A percentile compares a stretch with the other conserved stretches of the same genome.
phyloP scores from a whole-genome alignment of 2,329 filamentous ascomycete genomes.

The Alternaria postmessia region DNA sequence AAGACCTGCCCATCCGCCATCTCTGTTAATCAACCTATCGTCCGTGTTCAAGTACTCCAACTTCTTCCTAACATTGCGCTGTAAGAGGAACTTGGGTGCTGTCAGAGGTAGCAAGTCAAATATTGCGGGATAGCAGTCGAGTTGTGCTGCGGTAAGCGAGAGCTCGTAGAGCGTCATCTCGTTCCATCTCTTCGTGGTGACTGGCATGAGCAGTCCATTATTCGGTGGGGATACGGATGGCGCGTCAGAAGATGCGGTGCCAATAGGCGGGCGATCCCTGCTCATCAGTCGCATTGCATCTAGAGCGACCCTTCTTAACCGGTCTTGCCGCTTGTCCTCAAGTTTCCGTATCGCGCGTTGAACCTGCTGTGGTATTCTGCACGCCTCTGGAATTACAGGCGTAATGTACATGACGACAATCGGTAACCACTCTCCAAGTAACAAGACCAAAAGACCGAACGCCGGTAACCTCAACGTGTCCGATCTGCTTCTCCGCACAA shows the following conservation, averaged over 20 bases:
- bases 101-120: constrained; percentile 55
- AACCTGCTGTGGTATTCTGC: constrained; percentile 81
- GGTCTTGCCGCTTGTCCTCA: constrained; percentile 52
- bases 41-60: constrained; percentile 74
- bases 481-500: constrained; percentile 71
- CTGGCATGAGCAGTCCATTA: neutral
- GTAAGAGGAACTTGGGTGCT: constrained; percentile 60
- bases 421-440: constrained; percentile 88
- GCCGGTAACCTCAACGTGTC: constrained; percentile 81
- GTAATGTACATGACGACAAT: constrained; percentile 76
- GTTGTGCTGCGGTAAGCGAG: constrained; percentile 25
- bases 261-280: constrained; percentile 16
- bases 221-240: neutral
- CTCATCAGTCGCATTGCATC: constrained; percentile 29
- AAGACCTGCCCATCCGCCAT: constrained; percentile 68
- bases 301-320: constrained; percentile 22
- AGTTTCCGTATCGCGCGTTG: constrained; percentile 63
- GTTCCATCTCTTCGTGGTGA: constrained; percentile 5
- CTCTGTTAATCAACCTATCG: constrained; percentile 70
- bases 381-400: constrained; percentile 79
- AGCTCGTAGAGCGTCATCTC: constrained; percentile 29
- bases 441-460: constrained; percentile 76
- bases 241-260: neutral
- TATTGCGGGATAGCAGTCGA: constrained; percentile 34
- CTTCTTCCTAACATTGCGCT: constrained; percentile 60